Conservation (phyloP, 2,329 filamentous ascomycete genomes). For the Colletotrichum spaethianum region DNA sequence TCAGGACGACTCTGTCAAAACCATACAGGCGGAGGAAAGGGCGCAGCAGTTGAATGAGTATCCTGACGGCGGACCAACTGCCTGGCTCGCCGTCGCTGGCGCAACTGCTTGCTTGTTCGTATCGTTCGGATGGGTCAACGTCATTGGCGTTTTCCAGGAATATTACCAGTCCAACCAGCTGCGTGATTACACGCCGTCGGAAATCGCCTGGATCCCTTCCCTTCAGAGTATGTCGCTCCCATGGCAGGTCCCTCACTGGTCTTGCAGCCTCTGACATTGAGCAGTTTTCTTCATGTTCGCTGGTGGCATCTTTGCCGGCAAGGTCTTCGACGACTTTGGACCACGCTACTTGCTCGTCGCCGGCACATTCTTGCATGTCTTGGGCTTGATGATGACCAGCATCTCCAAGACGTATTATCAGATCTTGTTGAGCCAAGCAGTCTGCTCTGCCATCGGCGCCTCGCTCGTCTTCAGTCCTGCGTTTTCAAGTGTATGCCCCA, state of each 20-base stretch:
- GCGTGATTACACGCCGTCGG: slow-evolving; percentile 62
- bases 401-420: slow-evolving; percentile 59
- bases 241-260: slow-evolving; percentile 65
- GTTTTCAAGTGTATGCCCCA: slow-evolving; percentile 9
- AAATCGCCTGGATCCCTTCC: slow-evolving; percentile 72
- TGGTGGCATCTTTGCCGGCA: slow-evolving; percentile 72
- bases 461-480: slow-evolving; percentile 49
- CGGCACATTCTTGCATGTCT: slow-evolving; percentile 69
- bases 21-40: neutral
- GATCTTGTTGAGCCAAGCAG: slow-evolving; percentile 54
- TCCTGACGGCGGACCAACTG: slow-evolving; percentile 26
- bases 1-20: neutral
- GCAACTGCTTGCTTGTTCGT: slow-evolving; percentile 2
- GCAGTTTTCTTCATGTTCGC: slow-evolving; percentile 19
- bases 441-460: slow-evolving; percentile 54
- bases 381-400: slow-evolving; percentile 74
- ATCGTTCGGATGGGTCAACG: slow-evolving; percentile 40
- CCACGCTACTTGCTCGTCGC: slow-evolving; percentile 66
- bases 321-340: slow-evolving; percentile 73
- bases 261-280: slow-evolving; percentile 42
- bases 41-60: neutral
- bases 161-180: slow-evolving; percentile 68
- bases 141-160: slow-evolving; percentile 69
- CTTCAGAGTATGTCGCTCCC: slow-evolving; percentile 57
- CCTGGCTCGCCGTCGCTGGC: slow-evolving; percentile 28